A percentile compares a stretch with the other conserved stretches of the same genome.
phyloP scores from a whole-genome alignment of 331 rosid species.

The Quercus lobata region DNA sequence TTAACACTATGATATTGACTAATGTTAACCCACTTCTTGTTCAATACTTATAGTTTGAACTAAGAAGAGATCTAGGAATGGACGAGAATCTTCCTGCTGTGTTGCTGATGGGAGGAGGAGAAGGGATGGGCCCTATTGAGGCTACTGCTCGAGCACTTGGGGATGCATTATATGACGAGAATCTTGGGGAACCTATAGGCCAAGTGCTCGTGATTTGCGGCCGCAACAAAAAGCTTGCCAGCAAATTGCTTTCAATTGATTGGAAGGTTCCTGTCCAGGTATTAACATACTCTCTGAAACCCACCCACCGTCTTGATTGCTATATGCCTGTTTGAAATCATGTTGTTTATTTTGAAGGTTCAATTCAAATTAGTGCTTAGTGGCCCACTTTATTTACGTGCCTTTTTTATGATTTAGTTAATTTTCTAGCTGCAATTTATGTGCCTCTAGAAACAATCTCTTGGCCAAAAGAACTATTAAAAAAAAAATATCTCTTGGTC shows the following conservation, averaged over 20 bases:
- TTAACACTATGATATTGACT: conserved; percentile 7
- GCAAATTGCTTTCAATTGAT: conserved; percentile 55
- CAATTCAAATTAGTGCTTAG: not conserved
- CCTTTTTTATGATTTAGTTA: not conserved
- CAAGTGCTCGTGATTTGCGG: conserved; percentile 96
- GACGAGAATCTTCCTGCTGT: conserved; percentile 97
- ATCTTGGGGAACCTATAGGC: conserved; percentile 62
- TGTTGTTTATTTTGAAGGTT: not conserved
- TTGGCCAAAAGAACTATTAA: not conserved
- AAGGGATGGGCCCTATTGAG: conserved; percentile 99
- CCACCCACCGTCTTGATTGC: not conserved
- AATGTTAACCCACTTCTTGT: conserved; percentile 4
- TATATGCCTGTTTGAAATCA: not conserved
- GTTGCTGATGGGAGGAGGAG: conserved; percentile 97
- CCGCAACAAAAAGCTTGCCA: conserved; percentile 79
- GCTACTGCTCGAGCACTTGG: conserved; percentile 93
- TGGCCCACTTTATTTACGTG: not conserved
- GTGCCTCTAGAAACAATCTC: not conserved
- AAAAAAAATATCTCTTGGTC: not conserved
- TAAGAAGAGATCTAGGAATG: conserved; percentile 78
- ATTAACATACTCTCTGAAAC: conserved; percentile 8
- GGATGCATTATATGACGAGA: conserved; percentile 58
- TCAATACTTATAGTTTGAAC: conserved; percentile 45
- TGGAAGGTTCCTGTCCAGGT: conserved; percentile 99
- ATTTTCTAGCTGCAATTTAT: not conserved